Evolutionary conservation across 129 eudicot species (phyloP), one percentile per base, ranked within the genome.

Genomic region (Silybum marianum): DNA sequence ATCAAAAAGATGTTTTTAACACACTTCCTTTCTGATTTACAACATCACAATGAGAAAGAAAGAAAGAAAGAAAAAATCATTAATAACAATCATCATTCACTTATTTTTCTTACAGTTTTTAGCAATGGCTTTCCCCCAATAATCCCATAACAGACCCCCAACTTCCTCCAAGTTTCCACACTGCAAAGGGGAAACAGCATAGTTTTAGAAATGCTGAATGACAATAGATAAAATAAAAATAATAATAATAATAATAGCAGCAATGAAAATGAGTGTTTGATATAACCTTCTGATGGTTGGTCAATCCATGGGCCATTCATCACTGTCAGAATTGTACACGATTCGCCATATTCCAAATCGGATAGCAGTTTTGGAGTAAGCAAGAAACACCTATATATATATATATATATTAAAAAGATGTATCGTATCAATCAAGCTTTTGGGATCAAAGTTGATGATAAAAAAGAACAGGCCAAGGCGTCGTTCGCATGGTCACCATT

Each of bases 261-360:
- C 23, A 58, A 9, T 4, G 58, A 48, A 82, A 76, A 36, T 19
- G 70, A 16, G 10, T 46, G 85, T 51, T 51, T 60, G 13, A 38
- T 77, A 58, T 71, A 80, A 95, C 98, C 96, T 89, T 88, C 84
- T 9, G 99, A 87, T 13, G 99, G 86, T 82, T 90, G 87, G 71
- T 86, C 95, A 36, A 92, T 89, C 95, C 95, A 95, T 9, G 99
- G 97, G 6, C 99, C 99, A 73, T 89, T 95, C 95, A 95, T 92
- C 46, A 95, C 89, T 22, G 85, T 88, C 70, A 95, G 87, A 71
- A 92, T 85, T 42, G 93, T 90, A 75, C 97, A 91, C 1, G 93
- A 97, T 71, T 92, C 97, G 2, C 97, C 92, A 77, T 92, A 95
- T 60, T 95, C 92, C 73, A 95, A 84, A 87, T 91, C 90, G 25